Evolutionary conservation across 192 early-diverging fungal species (phyloP).

Genomic region (Umbelopsis vinacea): DNA sequence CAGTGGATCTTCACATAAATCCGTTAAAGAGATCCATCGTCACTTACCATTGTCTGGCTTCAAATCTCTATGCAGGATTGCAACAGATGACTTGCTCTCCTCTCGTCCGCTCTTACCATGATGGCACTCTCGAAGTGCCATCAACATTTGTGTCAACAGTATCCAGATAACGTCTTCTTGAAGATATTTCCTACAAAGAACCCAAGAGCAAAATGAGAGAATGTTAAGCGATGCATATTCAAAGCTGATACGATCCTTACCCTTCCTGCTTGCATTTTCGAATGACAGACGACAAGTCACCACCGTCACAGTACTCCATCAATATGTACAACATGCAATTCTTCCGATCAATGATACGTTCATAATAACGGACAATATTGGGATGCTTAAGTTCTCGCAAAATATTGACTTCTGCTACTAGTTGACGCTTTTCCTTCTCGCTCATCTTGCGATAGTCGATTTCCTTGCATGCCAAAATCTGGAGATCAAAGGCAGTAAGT

Average conservation of each 20-base stretch:
- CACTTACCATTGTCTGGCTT: slow-evolving; percentile 72
- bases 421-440: slow-evolving; percentile 72
- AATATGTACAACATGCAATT: slow-evolving; percentile 75
- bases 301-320: slow-evolving; percentile 83
- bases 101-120: slow-evolving; percentile 43
- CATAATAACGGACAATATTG: slow-evolving; percentile 75
- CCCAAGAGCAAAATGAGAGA: background rate
- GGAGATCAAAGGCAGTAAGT: background rate
- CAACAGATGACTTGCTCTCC: slow-evolving; percentile 40
- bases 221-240: background rate
- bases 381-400: slow-evolving; percentile 71
- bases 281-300: slow-evolving; percentile 70
- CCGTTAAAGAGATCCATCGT: background rate
- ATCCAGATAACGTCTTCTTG: slow-evolving; percentile 72
- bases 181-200: slow-evolving; percentile 47
- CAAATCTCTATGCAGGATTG: slow-evolving; percentile 72
- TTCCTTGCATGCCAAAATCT: slow-evolving; percentile 79
- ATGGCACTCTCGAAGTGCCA: slow-evolving; percentile 75
- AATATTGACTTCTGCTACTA: slow-evolving; percentile 79
- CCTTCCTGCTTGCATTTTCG: slow-evolving; percentile 60
- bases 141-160: slow-evolving; percentile 64
- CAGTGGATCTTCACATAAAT: background rate
- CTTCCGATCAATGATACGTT: slow-evolving; percentile 67
- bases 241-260: slow-evolving; percentile 31
- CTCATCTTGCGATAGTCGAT: slow-evolving; percentile 81